phyloP scores from a whole-genome alignment of 352 stramenopile species.

The Globisporangium mamillatum region DNA sequence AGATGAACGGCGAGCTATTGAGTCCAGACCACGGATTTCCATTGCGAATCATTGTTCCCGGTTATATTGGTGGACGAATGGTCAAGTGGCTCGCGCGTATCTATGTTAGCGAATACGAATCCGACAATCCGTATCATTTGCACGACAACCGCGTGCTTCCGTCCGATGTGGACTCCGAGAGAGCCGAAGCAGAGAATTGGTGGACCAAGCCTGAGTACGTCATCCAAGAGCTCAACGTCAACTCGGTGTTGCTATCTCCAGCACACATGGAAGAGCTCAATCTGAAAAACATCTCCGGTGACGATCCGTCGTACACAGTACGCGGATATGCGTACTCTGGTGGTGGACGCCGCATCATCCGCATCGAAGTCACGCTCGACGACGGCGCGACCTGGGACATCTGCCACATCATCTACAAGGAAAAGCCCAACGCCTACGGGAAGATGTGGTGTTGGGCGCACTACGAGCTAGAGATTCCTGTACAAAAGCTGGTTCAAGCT shows the following conservation, averaged over 20 bases:
- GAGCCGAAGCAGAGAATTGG: constrained; percentile 83
- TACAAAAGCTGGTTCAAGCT: constrained; percentile 59
- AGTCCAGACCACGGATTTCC: constrained; percentile 91
- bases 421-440: constrained; percentile 85
- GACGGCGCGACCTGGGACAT: constrained; percentile 87
- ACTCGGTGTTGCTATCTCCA: constrained; percentile 86
- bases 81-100: constrained; percentile 93
- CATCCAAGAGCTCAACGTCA: constrained; percentile 96
- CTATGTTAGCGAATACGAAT: constrained; percentile 71
- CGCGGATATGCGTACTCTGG: constrained; percentile 93
- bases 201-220: constrained; percentile 94
- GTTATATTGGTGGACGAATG: constrained; percentile 90
- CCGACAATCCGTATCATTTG: constrained; percentile 93
- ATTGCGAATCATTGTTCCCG: constrained; percentile 91
- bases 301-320: constrained; percentile 58
- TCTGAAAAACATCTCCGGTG: constrained; percentile 15
- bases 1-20: constrained; percentile 88
- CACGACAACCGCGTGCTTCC: constrained; percentile 94
- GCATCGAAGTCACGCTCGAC: constrained; percentile 88
- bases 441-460: constrained; percentile 95
- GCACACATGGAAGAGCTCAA: constrained; percentile 59
- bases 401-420: constrained; percentile 45
- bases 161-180: constrained; percentile 84
- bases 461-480: constrained; percentile 75
- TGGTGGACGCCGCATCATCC: constrained; percentile 83